These are phyloP conservation scores for Rhodotorula sp. DNA, from an alignment of 1,284 basidiomycete species.

Conservation along the genomic window DNA sequence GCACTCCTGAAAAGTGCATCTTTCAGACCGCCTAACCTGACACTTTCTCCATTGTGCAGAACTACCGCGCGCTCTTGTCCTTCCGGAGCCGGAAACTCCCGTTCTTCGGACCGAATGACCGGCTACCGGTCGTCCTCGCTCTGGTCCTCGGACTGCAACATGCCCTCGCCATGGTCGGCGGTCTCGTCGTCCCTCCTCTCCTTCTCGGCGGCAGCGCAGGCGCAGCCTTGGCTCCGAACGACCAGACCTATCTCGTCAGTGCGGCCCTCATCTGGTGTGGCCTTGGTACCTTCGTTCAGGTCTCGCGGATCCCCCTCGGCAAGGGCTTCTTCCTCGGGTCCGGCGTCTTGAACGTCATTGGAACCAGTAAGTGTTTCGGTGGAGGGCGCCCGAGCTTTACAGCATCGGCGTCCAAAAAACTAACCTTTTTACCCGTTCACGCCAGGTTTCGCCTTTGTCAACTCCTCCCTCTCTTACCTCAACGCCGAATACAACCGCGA, in stretches of 20 bases:
- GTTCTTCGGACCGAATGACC: conserved; percentile 18
- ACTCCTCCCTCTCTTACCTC: conserved; percentile 16
- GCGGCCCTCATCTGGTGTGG: conserved; percentile 43
- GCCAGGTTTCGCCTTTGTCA: conserved; percentile 45
- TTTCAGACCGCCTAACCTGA: neutral
- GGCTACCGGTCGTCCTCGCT: conserved; percentile 13
- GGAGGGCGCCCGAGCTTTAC: too few species aligned
- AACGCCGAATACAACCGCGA: conserved; percentile 40
- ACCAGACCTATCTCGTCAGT: conserved; percentile 45
- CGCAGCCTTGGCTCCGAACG: conserved; percentile 31
- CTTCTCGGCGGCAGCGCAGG: conserved; percentile 43
- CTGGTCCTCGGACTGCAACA: conserved; percentile 44
- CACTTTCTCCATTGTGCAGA: neutral
- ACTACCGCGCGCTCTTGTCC: conserved; percentile 14
- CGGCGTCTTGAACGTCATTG: conserved; percentile 38
- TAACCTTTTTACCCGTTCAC: too few species aligned
- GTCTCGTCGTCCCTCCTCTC: conserved; percentile 47
- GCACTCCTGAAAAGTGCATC: neutral
- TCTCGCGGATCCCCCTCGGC: conserved; percentile 44
- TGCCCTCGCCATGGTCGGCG: conserved; percentile 46
- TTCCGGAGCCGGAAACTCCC: conserved; percentile 4
- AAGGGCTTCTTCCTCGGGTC: conserved; percentile 44
- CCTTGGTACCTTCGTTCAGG: conserved; percentile 44
- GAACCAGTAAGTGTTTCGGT: neutral
- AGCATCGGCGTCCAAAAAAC: too few species aligned